Conservation (phyloP, 2,329 filamentous ascomycete species). For the Leptosphaerulina australis region DNA sequence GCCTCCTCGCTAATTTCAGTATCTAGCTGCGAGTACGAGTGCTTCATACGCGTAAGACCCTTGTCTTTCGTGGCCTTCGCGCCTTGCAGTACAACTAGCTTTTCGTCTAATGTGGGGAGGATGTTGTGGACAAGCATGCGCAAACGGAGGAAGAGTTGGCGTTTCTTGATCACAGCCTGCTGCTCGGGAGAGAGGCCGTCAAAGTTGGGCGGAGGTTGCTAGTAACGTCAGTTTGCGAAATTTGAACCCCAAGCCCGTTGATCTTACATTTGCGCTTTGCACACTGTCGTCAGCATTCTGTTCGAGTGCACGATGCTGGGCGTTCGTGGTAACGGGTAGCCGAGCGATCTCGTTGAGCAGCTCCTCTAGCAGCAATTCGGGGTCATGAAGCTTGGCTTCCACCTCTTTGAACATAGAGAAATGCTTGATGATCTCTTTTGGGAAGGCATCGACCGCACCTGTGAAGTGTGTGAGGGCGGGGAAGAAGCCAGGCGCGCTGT, state of each 20-base stretch:
- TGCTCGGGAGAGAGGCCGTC: slow-evolving; percentile 41
- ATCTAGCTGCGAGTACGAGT: slow-evolving; percentile 84
- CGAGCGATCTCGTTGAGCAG: slow-evolving; percentile 69
- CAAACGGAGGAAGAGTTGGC: slow-evolving; percentile 78
- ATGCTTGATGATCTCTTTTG: slow-evolving; percentile 92
- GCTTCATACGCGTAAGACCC: slow-evolving; percentile 82
- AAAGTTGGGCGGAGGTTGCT: slow-evolving; percentile 37
- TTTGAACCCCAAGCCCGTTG: slow-evolving; percentile 39
- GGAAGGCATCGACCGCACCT: slow-evolving; percentile 88
- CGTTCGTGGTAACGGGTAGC: slow-evolving; percentile 52
- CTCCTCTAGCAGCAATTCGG: slow-evolving; percentile 80
- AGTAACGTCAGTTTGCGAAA: slow-evolving; percentile 28
- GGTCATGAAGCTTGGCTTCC: slow-evolving; percentile 91
- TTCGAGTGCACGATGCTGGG: slow-evolving; percentile 33
- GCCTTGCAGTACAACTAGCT: slow-evolving; percentile 93
- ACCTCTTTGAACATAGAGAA: slow-evolving; percentile 97
- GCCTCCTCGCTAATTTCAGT: slow-evolving; percentile 93
- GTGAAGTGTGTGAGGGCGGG: slow-evolving; percentile 78
- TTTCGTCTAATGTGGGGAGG: slow-evolving; percentile 91
- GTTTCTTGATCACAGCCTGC: slow-evolving; percentile 66
- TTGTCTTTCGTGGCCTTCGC: slow-evolving; percentile 88
- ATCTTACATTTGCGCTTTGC: slow-evolving; percentile 50
- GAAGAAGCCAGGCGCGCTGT: slow-evolving; percentile 60
- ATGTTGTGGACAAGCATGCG: slow-evolving; percentile 81
- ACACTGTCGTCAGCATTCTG: slow-evolving; percentile 44